Percentiles rank a stretch among this genome's conserved stretches.
These are phyloP conservation scores for Backusella tuberculispora DNA, from an alignment of 192 early-diverging fungal genomes.

Conservation along the genomic window DNA sequence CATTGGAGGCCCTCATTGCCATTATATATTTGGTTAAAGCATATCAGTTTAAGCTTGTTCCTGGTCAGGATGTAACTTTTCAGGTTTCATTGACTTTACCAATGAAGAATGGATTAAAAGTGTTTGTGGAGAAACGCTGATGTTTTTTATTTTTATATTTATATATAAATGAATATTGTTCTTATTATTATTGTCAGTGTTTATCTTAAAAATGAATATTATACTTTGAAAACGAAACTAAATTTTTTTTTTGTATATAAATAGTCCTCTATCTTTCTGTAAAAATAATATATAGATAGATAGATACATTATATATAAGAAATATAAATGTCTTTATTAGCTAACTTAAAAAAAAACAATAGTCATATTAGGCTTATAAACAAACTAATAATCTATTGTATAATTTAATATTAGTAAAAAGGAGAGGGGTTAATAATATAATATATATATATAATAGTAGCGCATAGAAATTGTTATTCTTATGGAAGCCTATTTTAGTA, in stretches of 20 bases:
- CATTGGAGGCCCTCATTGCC: conserved; percentile 45
- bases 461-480: neutral
- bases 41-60: conserved; percentile 43
- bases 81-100: conserved; percentile 33
- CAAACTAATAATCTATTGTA: neutral
- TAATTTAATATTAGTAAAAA: neutral
- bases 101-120: conserved; percentile 41
- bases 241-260: no score
- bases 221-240: no score
- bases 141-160: no score
- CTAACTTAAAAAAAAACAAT: neutral
- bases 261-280: no score
- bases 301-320: no score
- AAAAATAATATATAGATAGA: no score
- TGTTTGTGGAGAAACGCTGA: conserved; percentile 32
- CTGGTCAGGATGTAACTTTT: conserved; percentile 34
- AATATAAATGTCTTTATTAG: no score
- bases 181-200: no score
- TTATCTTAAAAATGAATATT: neutral
- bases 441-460: neutral
- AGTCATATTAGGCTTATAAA: neutral
- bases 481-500: neutral
- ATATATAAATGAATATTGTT: neutral
- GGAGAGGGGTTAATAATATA: neutral
- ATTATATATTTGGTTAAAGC: conserved; percentile 41